Evolutionary conservation across 2,329 filamentous ascomycete genomes (phyloP).

Genomic region (Trichoderma hamatum): DNA sequence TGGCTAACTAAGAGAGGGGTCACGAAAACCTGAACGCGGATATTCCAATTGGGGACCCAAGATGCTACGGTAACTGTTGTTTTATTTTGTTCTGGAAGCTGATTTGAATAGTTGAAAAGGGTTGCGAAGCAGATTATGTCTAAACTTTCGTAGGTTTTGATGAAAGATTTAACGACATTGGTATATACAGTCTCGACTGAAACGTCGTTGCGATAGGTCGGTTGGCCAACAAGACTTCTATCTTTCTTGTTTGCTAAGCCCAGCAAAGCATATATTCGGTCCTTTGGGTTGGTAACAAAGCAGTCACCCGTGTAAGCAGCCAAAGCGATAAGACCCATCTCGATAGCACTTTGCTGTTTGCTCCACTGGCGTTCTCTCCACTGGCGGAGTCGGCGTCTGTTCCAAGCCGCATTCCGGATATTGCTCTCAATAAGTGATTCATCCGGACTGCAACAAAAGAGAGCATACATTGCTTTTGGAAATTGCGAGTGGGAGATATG

Average conservation of each 20-base stretch:
- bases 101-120: not conserved
- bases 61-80: not conserved
- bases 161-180: not conserved
- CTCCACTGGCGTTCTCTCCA: not conserved
- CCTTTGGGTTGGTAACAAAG: not conserved
- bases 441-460: not conserved
- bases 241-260: not conserved
- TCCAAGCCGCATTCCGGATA: not conserved
- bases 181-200: not conserved
- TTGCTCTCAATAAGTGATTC: not conserved
- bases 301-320: not conserved
- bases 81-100: not conserved
- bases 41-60: not conserved
- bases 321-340: not conserved
- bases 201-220: not conserved
- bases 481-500: not conserved
- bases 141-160: not conserved
- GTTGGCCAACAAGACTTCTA: not conserved
- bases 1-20: not conserved
- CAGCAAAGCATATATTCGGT: not conserved
- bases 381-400: not conserved
- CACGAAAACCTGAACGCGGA: not conserved
- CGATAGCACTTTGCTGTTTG: not conserved
- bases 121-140: not conserved
- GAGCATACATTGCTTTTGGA: not conserved